Evolutionary conservation across 148 eudicot genomes (phyloP), one percentile per base, ranked within the genome.

Genomic region (Simmondsia chinensis): DNA sequence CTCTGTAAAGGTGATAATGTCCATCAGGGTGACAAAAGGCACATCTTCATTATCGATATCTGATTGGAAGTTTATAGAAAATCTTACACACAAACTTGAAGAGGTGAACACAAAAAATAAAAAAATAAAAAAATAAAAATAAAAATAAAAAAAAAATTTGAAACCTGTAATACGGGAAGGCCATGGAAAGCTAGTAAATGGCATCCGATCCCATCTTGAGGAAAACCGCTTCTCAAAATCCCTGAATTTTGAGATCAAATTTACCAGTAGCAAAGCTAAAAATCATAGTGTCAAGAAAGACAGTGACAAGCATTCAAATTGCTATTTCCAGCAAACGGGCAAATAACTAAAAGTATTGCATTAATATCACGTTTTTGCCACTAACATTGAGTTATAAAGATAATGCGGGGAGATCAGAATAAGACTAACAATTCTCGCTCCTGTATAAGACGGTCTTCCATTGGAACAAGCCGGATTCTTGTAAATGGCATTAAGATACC

Each of bases 151-250:
- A 20, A 42, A 24, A 27, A 37, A 26, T 15, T 24, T 11, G 21
- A 38, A 40, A 85, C 95, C 97, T 74, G 95, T 74, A 33, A 85
- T 43, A 39, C 36, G 54, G 53, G 74, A 68, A 43, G 80, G 74
- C 80, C 84, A 72, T 16, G 95, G 94, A 61, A 82, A 76, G 54
- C 97, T 54, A 2, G 74, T 13, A 21, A 51, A 70, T n/a, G 97
- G 95, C 93, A 84, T 85, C 50, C 88, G 61, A 4, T 52, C 76
- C 62, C 64, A 72, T 18, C 74, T 68, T 22, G 81, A 64, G 15
- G 60, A 41, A 1, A 63, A 15, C 36, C 97, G 76, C 52, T 72
- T 79, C 27, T 70, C 64, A 43, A 57, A 68, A 15, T 48, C 43
- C 69, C 95, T 89, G 44, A 57, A 51, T 21, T n/a, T n/a, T n/a